phyloP scores from a whole-genome alignment of 305 asterid genomes.

The Rubia balearica region DNA sequence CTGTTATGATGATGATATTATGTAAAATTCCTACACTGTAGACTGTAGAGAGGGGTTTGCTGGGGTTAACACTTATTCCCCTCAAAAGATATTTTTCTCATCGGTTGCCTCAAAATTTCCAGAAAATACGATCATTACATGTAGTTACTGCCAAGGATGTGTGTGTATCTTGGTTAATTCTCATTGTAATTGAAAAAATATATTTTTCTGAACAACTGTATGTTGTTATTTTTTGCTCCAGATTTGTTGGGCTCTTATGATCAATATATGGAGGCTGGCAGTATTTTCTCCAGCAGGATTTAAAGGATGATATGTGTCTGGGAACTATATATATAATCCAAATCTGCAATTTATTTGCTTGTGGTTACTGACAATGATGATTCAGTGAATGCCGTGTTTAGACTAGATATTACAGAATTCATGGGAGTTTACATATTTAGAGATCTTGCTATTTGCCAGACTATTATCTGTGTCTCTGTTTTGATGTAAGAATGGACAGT shows the following conservation, averaged over 20 bases:
- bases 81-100: not conserved
- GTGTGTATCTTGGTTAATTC: not conserved
- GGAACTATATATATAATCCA: not conserved
- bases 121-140: no score
- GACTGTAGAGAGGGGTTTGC: not conserved
- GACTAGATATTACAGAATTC: not conserved
- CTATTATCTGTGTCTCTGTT: not conserved
- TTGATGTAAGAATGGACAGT: not conserved
- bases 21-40: not conserved
- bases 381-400: not conserved
- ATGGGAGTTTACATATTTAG: not conserved
- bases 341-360: not conserved
- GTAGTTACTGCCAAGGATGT: not conserved
- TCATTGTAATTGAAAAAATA: no score
- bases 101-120: not conserved
- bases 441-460: not conserved
- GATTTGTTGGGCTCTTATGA: not conserved
- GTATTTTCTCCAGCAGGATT: not conserved
- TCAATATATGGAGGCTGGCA: not conserved
- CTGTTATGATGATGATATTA: not conserved
- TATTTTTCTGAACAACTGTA: not conserved
- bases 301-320: not conserved
- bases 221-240: not conserved
- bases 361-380: not conserved
- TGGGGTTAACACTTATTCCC: not conserved